Evolutionary conservation across 148 eudicot species (phyloP).

Genomic region (Rhododendron ferrugineum): DNA sequence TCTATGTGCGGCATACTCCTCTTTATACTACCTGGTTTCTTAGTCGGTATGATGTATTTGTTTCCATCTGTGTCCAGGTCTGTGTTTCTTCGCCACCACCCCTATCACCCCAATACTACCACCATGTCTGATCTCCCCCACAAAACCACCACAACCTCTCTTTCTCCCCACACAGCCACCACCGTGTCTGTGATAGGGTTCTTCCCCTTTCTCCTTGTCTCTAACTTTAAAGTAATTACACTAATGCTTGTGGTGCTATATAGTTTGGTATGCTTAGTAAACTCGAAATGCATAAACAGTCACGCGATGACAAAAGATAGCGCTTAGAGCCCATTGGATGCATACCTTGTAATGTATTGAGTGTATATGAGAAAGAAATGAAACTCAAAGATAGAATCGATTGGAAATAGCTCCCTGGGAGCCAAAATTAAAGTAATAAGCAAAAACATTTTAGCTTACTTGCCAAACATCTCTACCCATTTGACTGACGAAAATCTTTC

Average conservation of each 20-base stretch:
- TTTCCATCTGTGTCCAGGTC: background rate
- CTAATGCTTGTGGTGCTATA: background rate
- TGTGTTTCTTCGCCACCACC: background rate
- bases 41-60: background rate
- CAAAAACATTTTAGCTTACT: background rate
- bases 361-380: background rate
- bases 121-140: background rate
- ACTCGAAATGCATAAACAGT: too few relatives aligned
- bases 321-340: background rate
- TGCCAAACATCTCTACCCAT: background rate
- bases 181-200: background rate
- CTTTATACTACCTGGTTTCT: background rate
- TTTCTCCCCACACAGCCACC: background rate
- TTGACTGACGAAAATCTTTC: conserved; percentile 10
- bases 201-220: background rate
- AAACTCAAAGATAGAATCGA: background rate
- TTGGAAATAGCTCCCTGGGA: background rate
- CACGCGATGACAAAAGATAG: background rate
- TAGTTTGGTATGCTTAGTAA: background rate
- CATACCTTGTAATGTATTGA: background rate
- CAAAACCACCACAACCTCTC: background rate
- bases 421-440: background rate
- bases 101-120: background rate
- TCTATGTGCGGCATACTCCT: background rate
- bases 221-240: background rate